phyloP scores from a whole-genome alignment of 108 stramenopile species.

The Parmales sp. region DNA sequence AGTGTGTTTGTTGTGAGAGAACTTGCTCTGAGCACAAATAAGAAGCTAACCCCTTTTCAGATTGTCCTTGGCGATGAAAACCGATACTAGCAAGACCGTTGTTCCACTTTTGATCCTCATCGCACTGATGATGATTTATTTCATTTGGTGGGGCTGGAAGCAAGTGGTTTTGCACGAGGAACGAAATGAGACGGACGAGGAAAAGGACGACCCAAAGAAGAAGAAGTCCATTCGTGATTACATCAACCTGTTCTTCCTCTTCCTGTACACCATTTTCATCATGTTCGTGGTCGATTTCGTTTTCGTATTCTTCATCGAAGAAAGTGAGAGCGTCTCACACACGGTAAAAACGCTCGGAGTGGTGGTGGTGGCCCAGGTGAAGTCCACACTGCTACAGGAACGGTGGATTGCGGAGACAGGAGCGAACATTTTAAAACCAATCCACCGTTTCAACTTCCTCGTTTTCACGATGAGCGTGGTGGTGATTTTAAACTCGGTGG shows the following conservation, averaged over 20 bases:
- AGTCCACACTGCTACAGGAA: not conserved
- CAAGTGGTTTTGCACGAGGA: not conserved
- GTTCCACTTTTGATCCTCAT: slow-evolving; percentile 1
- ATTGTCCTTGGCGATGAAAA: not conserved
- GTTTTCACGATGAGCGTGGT: slow-evolving; percentile 9
- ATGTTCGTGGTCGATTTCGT: slow-evolving; percentile 7
- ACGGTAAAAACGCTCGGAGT: not conserved
- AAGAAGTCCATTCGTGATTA: not conserved
- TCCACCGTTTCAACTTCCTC: slow-evolving; percentile 7
- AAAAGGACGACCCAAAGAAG: not conserved
- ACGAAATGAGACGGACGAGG: not conserved
- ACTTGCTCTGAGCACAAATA: no score
- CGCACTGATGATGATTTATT: not conserved
- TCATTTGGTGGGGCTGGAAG: slow-evolving; percentile 5
- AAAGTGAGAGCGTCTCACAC: not conserved
- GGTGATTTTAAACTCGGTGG: slow-evolving; percentile 1
- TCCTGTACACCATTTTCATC: slow-evolving; percentile 1
- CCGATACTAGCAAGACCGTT: not conserved
- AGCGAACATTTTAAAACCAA: not conserved
- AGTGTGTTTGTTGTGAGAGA: no score
- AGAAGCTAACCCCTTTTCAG: slow-evolving; percentile 3
- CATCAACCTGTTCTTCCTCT: not conserved
- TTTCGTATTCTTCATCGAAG: slow-evolving; percentile 1
- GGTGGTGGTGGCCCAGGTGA: not conserved
- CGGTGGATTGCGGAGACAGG: not conserved